Evolutionary conservation across 1,139 yeast genomes (phyloP).

Genomic region (Hansenula sp.): DNA sequence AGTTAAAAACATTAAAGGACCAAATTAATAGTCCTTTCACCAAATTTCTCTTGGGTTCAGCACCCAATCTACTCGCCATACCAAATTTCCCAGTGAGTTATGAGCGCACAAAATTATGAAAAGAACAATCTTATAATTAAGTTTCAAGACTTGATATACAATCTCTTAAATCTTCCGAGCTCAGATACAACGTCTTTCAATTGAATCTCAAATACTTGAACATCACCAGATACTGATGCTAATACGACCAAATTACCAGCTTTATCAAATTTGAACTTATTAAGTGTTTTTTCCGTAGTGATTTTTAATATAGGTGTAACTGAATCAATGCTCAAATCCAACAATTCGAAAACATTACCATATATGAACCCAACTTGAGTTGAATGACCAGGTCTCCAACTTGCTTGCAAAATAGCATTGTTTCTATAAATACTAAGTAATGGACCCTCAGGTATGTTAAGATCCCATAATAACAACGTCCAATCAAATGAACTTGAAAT

Average conservation of each 20-base stretch:
- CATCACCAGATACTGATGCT: slow-evolving; percentile 12
- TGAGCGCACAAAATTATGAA: too few relatives aligned
- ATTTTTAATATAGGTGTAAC: slow-evolving; percentile 17
- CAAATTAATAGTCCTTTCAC: too few relatives aligned
- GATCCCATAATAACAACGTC: slow-evolving; percentile 20
- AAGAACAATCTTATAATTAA: not conserved
- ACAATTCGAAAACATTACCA: slow-evolving; percentile 17
- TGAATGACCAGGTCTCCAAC: slow-evolving; percentile 17
- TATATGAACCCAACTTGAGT: slow-evolving; percentile 19
- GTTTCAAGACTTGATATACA: slow-evolving; percentile 7
- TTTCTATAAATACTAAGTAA: slow-evolving; percentile 17
- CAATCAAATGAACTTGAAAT: slow-evolving; percentile 21
- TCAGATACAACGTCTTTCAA: slow-evolving; percentile 12
- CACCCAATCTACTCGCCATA: too few relatives aligned
- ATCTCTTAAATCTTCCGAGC: slow-evolving; percentile 15
- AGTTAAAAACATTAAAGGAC: too few relatives aligned
- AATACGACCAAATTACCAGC: slow-evolving; percentile 13
- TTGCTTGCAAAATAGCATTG: slow-evolving; percentile 13
- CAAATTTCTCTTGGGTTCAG: too few relatives aligned
- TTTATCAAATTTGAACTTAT: slow-evolving; percentile 14
- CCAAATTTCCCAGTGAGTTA: too few relatives aligned
- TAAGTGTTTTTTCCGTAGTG: slow-evolving; percentile 10
- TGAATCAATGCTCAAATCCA: slow-evolving; percentile 19
- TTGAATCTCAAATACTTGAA: slow-evolving; percentile 14
- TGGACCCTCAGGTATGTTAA: slow-evolving; percentile 11